Percentiles rank a stretch among this genome's conserved stretches.
Conservation (phyloP, 2,329 filamentous ascomycete species). For the Trematosphaeria pertusa region DNA sequence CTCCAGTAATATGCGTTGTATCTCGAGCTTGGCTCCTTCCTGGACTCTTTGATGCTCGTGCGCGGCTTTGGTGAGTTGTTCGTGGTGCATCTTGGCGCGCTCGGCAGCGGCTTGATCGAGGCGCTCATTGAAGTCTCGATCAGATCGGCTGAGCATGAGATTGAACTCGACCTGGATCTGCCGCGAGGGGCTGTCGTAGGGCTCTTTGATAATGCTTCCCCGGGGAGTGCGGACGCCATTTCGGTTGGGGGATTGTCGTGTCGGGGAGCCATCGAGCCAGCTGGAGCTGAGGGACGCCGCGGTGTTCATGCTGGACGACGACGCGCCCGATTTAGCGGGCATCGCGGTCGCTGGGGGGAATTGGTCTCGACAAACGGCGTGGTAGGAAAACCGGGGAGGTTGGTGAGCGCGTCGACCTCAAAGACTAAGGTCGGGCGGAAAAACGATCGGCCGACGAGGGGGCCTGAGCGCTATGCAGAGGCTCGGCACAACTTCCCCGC, state of each 20-base stretch:
- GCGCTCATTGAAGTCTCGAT: conserved; percentile 60
- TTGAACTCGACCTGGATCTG: conserved; percentile 51
- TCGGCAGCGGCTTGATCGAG: conserved; percentile 70
- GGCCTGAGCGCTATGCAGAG: no score
- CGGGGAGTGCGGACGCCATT: conserved; percentile 30
- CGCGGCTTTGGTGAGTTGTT: conserved; percentile 70
- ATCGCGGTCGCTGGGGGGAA: conserved; percentile 24
- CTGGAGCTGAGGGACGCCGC: conserved; percentile 40
- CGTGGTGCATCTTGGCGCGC: conserved; percentile 67
- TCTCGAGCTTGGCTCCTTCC: conserved; percentile 60
- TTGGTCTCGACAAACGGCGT: conserved; percentile 3
- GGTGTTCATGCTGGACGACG: conserved; percentile 45
- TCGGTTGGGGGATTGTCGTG: conserved; percentile 41
- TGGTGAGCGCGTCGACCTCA: conserved; percentile 6
- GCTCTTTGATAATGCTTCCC: conserved; percentile 29
- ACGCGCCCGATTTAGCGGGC: conserved; percentile 42
- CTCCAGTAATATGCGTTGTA: conserved; percentile 58
- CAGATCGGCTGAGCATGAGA: conserved; percentile 50
- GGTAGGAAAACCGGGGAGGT: conserved; percentile 28
- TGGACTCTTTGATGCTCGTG: conserved; percentile 71
- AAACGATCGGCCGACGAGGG: conserved; percentile 19
- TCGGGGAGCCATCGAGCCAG: conserved; percentile 38
- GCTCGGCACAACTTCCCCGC: no score
- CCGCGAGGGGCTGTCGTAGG: conserved; percentile 43
- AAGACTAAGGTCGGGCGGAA: background rate